Conservation (phyloP, 164 flowering plant genomes). For the Cinnamomum chago region DNA sequence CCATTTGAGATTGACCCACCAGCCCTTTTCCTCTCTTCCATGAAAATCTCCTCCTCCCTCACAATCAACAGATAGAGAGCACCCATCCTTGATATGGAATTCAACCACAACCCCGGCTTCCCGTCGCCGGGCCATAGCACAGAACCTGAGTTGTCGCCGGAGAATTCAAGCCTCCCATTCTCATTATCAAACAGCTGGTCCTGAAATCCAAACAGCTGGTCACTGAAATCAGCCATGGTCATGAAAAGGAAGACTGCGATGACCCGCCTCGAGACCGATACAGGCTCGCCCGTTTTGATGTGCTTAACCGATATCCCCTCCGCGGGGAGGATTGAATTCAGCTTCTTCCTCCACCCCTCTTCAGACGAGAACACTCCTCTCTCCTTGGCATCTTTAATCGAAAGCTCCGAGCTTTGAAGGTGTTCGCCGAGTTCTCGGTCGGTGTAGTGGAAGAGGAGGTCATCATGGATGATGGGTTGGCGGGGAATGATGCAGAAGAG, state of each 20-base stretch:
- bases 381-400: constrained; percentile 36
- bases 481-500: constrained; percentile 85
- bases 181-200: constrained; percentile 64
- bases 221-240: constrained; percentile 96
- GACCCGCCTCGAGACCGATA: constrained; percentile 58
- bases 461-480: constrained; percentile 79
- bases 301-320: constrained; percentile 64
- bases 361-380: constrained; percentile 29
- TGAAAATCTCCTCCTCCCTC: constrained; percentile 70
- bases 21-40: constrained; percentile 30
- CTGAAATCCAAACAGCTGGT: constrained; percentile 76
- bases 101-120: constrained; percentile 93
- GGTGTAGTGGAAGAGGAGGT: constrained; percentile 61
- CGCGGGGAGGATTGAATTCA: constrained; percentile 48
- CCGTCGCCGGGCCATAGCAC: constrained; percentile 92
- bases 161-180: constrained; percentile 60
- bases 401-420: constrained; percentile 47
- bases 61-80: constrained; percentile 59
- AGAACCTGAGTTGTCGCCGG: constrained; percentile 39
- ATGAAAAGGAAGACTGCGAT: constrained; percentile 65
- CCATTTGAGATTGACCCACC: constrained; percentile 6
- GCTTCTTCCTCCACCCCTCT: constrained; percentile 72
- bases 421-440: constrained; percentile 60
- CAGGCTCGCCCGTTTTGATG: constrained; percentile 71
- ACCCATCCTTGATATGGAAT: constrained; percentile 75